A percentile compares a stretch with the other conserved stretches of the same genome.
phyloP scores from a whole-genome alignment of 2,329 filamentous ascomycete species.

The Colletotrichum graminicola region DNA sequence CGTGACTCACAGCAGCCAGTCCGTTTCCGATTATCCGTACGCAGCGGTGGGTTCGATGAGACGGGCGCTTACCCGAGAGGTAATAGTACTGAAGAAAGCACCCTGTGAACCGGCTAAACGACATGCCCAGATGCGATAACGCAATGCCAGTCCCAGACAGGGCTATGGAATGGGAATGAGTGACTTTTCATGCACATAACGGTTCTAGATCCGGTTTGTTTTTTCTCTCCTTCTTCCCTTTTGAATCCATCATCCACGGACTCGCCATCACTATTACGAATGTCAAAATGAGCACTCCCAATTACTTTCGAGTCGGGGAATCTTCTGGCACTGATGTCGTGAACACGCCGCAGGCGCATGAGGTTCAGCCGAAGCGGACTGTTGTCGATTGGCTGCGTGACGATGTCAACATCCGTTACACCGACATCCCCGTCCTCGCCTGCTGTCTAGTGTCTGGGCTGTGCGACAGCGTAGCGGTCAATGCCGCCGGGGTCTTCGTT shows the following conservation, averaged over 20 bases:
- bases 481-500: conserved; percentile 55
- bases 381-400: conserved; percentile 40
- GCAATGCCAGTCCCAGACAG: conserved; percentile 32
- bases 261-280: not conserved
- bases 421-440: conserved; percentile 55
- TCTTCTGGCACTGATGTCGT: conserved; percentile 32
- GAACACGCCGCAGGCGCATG: conserved; percentile 13
- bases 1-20: conserved; percentile 33
- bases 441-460: conserved; percentile 55
- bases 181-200: conserved; percentile 21
- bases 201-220: not conserved
- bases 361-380: conserved; percentile 16
- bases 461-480: conserved; percentile 57
- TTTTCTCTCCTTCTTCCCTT: not conserved
- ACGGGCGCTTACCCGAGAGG: conserved; percentile 35
- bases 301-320: conserved; percentile 31
- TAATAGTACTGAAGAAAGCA: conserved; percentile 22
- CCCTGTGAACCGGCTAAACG: conserved; percentile 28
- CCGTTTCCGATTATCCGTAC: conserved; percentile 37
- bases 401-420: conserved; percentile 41
- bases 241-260: not conserved
- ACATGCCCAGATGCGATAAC: conserved; percentile 37
- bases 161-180: conserved; percentile 10
- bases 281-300: conserved; percentile 29
- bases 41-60: conserved; percentile 31